Conservation (phyloP, 805 yeast genomes). For the Starmerella apis region DNA sequence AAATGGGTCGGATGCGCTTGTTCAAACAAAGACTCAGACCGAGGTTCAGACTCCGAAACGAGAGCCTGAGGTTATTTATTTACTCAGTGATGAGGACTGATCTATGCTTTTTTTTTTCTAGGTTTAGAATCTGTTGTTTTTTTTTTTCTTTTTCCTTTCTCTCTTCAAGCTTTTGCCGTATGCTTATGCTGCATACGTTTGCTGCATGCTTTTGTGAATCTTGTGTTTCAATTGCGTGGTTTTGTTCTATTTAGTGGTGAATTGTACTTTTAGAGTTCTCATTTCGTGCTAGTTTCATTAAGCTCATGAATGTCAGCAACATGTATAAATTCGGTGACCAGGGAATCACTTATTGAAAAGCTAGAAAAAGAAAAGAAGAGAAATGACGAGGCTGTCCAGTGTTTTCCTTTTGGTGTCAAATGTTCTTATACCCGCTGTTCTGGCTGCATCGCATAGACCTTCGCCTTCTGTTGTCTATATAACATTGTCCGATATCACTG, state of each 20-base stretch:
- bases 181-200: too few relatives aligned
- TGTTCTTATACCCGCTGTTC: neutral
- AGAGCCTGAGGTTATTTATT: neutral
- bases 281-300: neutral
- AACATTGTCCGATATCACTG: neutral
- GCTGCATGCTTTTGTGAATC: neutral
- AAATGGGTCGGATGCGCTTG: too few relatives aligned
- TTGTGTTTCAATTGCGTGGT: neutral
- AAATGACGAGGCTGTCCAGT: neutral
- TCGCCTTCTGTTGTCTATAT: neutral
- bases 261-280: neutral
- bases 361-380: too few relatives aligned
- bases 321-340: neutral
- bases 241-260: too few relatives aligned
- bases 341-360: neutral
- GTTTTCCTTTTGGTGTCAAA: too few relatives aligned
- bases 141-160: too few relatives aligned
- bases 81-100: slow-evolving; percentile 5
- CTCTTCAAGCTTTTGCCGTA: too few relatives aligned
- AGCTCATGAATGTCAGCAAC: neutral
- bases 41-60: neutral
- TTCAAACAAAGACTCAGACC: neutral
- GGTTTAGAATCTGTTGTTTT: too few relatives aligned
- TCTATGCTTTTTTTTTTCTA: neutral
- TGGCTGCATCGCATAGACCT: neutral